Evolutionary conservation across 441 rosid genomes (phyloP).

Genomic region (Omphalea diandra): DNA sequence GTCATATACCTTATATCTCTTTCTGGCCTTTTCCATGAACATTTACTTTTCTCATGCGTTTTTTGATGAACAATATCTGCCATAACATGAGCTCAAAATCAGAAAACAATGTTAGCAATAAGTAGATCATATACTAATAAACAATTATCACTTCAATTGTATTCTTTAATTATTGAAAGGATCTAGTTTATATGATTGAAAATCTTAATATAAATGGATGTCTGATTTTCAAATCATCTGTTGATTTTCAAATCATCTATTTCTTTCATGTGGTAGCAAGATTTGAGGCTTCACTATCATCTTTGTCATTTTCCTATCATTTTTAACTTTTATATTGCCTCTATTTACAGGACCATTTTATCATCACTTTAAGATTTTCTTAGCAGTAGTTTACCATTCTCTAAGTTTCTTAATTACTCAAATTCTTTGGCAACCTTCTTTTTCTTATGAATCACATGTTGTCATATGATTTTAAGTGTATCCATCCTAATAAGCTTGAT

Average conservation of each 20-base stretch:
- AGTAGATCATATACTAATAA: neutral
- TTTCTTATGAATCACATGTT: conserved; percentile 36
- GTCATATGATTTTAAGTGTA: conserved; percentile 32
- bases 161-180: no score
- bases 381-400: neutral
- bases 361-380: neutral
- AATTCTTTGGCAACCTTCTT: conserved; percentile 1
- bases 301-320: conserved; percentile 11
- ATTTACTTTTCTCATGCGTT: conserved; percentile 32
- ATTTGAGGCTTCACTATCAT: conserved; percentile 2
- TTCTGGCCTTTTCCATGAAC: no score
- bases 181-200: no score
- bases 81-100: neutral
- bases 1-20: no score
- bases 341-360: neutral
- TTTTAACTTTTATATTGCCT: conserved; percentile 6
- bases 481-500: conserved; percentile 32
- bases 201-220: no score
- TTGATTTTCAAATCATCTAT: no score
- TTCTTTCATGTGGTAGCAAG: conserved; percentile 22
- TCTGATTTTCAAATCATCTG: conserved; percentile 35
- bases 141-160: no score
- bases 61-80: conserved; percentile 39
- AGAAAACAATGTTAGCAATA: neutral
- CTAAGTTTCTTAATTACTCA: neutral